Conservation (phyloP, 2,329 filamentous ascomycete genomes). For the Periconia sp. region DNA sequence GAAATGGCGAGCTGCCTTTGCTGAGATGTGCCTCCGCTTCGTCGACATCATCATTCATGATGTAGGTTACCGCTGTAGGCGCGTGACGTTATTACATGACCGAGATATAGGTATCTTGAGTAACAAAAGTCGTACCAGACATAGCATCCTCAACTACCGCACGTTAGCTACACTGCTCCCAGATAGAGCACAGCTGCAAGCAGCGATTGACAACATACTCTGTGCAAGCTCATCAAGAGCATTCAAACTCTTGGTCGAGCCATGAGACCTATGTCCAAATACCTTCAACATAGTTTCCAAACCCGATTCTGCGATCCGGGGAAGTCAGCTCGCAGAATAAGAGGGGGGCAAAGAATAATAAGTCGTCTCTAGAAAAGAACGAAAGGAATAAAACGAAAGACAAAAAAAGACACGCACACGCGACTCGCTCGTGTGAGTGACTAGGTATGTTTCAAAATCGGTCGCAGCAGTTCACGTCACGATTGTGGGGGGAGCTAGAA, state of each 20-base stretch:
- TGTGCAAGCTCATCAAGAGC: conserved; percentile 61
- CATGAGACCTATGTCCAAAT: conserved; percentile 12
- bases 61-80: conserved; percentile 63
- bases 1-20: conserved; percentile 80
- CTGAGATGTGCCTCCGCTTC: conserved; percentile 74
- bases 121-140: conserved; percentile 40
- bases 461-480: too few relatives aligned
- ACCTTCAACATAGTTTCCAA: neutral
- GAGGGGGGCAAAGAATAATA: conserved; percentile 6
- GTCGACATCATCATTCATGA: conserved; percentile 90
- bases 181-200: neutral
- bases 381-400: neutral
- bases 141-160: conserved; percentile 49
- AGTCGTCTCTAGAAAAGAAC: neutral
- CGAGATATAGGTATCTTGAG: neutral
- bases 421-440: too few relatives aligned
- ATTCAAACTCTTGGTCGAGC: conserved; percentile 58
- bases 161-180: conserved; percentile 19
- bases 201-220: conserved; percentile 38
- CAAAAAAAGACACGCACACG: too few relatives aligned
- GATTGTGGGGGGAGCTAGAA: too few relatives aligned
- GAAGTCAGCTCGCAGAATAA: neutral
- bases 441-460: too few relatives aligned
- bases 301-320: neutral
- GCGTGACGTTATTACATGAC: conserved; percentile 26